Percentiles rank a stretch among this genome's conserved stretches.
Evolutionary conservation across 345 rosid species (phyloP).

Genomic region (Heritiera fomes): DNA sequence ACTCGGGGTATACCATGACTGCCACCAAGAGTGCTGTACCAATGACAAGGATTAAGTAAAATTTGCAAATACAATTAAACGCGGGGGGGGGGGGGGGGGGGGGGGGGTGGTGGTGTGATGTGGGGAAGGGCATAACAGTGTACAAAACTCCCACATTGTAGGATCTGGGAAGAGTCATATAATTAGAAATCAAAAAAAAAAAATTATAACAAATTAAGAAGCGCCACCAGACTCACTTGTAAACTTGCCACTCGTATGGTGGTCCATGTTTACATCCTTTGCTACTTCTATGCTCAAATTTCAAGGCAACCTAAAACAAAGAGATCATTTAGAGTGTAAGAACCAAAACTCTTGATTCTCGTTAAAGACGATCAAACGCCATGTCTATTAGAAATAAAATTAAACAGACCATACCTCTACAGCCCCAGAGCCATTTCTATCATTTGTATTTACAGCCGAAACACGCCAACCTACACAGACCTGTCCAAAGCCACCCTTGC

Average conservation of each 20-base stretch:
- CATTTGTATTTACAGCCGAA: conserved; percentile 40
- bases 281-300: conserved; percentile 62
- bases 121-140: no score
- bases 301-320: conserved; percentile 51
- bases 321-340: not conserved
- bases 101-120: no score
- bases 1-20: conserved; percentile 82
- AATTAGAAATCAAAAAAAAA: conserved; percentile 1
- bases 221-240: conserved; percentile 33
- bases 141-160: no score
- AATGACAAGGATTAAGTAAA: conserved; percentile 2
- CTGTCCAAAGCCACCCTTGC: conserved; percentile 93
- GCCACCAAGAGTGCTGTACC: conserved; percentile 65
- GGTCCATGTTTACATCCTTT: conserved; percentile 67
- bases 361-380: conserved; percentile 1
- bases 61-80: not conserved
- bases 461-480: conserved; percentile 79
- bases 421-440: conserved; percentile 60
- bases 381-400: not conserved
- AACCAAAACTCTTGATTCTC: not conserved
- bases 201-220: not conserved
- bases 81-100: not conserved
- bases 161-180: no score
- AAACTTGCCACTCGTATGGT: conserved; percentile 60
- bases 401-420: conserved; percentile 49